Base-by-base conservation (phyloP, 1,284 basidiomycete species). In the Puccinia triticina region DNA sequence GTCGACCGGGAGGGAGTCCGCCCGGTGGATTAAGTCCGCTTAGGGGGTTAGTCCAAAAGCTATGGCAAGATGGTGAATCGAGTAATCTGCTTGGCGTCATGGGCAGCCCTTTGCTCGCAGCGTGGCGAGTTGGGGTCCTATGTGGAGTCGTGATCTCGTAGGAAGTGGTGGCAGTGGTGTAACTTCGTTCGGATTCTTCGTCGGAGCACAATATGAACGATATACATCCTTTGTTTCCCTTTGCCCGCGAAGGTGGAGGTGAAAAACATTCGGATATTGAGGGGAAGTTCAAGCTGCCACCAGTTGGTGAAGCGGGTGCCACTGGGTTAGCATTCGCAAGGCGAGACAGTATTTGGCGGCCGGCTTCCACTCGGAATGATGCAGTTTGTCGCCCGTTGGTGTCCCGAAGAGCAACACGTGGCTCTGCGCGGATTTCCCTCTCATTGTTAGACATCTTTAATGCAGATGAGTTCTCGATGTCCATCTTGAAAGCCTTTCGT, bases 131-230 rank as follows among this genome's bases (percentile, higher is more conserved):
- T 11, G 69, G 69, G 29, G 46, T 72, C 11, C 43, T n/a, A 43
- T 32, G 26, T 5, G 69, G 69, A 53, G 69, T 72, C 18, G n/a
- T 5, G 16, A 29, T 26, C 46, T 72, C 69, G 50, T 32, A 72
- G 46, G n/a, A n/a, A n/a, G 46, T 72, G 23, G 26, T 48, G 21
- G 46, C 40, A 46, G 69, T 72, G 46, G 46, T 57, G 40, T 37
- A 57, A 75, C 73, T 75, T 37, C 29, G 29, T n/a, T 80, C 77
- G n/a, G 77, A 80, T 18, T 80, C 77, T 57, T 80, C 77, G 0
- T 80, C 77, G 23, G 77, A 57, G 46, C 79, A 81, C 11, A 81
- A 40, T 26, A 81, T 81, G 55, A 81, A 81, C 12, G 79, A 48
- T 7, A 81, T 73, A 34, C 79, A 81, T 18, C 79, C 79, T 40